Percentiles rank a stretch among this genome's conserved stretches.
Evolutionary conservation across 805 yeast species (phyloP).

Genomic region (Ogataea angusta): DNA sequence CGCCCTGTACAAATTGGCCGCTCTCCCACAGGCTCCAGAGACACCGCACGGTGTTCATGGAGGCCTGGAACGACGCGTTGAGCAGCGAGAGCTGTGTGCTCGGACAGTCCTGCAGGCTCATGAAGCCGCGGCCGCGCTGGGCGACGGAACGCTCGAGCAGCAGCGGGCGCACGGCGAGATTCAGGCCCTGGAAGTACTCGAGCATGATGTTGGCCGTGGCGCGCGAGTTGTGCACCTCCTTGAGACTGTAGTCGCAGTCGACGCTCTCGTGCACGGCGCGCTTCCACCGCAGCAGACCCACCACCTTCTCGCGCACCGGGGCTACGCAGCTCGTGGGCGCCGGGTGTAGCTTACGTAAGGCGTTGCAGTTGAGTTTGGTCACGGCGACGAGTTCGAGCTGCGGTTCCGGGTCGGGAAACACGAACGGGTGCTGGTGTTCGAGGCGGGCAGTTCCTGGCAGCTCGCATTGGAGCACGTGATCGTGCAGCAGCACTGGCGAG

Average conservation of each 20-base stretch:
- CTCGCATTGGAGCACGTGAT: constrained; percentile 66
- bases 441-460: constrained; percentile 61
- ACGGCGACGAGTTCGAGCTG: constrained; percentile 65
- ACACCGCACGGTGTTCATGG: constrained; percentile 62
- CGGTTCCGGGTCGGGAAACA: constrained; percentile 68
- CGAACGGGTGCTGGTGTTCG: constrained; percentile 48
- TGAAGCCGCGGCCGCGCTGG: constrained; percentile 43
- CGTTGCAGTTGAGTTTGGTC: constrained; percentile 65
- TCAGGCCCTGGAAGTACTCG: constrained; percentile 73
- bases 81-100: constrained; percentile 56
- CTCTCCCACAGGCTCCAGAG: constrained; percentile 64
- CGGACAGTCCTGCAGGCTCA: constrained; percentile 61
- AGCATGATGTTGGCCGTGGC: constrained; percentile 65
- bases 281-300: constrained; percentile 61
- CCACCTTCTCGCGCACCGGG: constrained; percentile 60
- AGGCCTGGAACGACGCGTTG: constrained; percentile 71
- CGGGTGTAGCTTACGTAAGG: constrained; percentile 57
- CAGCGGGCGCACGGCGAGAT: constrained; percentile 67
- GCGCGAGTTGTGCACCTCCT: constrained; percentile 44
- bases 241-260: constrained; percentile 54
- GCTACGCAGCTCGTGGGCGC: constrained; percentile 64
- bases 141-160: constrained; percentile 65
- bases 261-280: constrained; percentile 56
- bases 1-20: constrained; percentile 65
- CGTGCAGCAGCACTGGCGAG: constrained; percentile 64